phyloP scores from a whole-genome alignment of 1,139 yeast species.

The Pichiaceae sp. region DNA sequence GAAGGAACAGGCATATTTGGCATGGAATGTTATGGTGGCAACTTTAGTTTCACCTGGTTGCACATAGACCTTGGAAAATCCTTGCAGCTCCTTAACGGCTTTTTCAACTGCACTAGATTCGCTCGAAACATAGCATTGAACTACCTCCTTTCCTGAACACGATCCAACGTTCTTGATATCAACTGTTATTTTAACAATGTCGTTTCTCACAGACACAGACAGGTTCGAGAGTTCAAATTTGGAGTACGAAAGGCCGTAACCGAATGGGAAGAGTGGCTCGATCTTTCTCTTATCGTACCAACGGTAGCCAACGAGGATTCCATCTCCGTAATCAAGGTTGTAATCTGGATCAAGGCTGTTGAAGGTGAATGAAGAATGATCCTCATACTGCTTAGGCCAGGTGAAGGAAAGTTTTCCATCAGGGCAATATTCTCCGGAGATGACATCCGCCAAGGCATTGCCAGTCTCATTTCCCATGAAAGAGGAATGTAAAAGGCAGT shows the following conservation, averaged over 20 bases:
- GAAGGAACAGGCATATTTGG: conserved; percentile 46
- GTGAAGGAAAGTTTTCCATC: conserved; percentile 56
- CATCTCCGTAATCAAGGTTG: conserved; percentile 43
- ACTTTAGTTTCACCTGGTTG: conserved; percentile 32
- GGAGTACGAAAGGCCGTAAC: conserved; percentile 53
- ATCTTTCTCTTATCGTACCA: conserved; percentile 43
- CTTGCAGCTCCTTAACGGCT: conserved; percentile 51
- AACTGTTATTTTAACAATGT: conserved; percentile 35
- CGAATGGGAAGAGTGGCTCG: conserved; percentile 49
- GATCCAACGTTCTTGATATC: conserved; percentile 29
- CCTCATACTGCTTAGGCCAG: conserved; percentile 40
- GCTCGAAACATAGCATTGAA: conserved; percentile 39
- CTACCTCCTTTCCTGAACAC: conserved; percentile 34
- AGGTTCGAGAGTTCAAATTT: conserved; percentile 29
- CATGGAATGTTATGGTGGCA: conserved; percentile 29
- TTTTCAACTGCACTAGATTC: conserved; percentile 29
- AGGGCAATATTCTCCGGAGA: conserved; percentile 62
- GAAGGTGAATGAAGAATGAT: no score
- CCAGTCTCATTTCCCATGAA: conserved; percentile 42
- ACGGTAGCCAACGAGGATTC: conserved; percentile 53
- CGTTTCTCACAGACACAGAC: conserved; percentile 18
- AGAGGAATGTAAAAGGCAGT: conserved; percentile 36
- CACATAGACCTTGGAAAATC: conserved; percentile 39
- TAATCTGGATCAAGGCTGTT: conserved; percentile 43
- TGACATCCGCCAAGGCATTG: conserved; percentile 45